Percentiles rank a stretch among this genome's conserved stretches.
These are phyloP conservation scores for Globisporangium megalacanthum DNA, from an alignment of 352 stramenopile species.

Conservation along the genomic window DNA sequence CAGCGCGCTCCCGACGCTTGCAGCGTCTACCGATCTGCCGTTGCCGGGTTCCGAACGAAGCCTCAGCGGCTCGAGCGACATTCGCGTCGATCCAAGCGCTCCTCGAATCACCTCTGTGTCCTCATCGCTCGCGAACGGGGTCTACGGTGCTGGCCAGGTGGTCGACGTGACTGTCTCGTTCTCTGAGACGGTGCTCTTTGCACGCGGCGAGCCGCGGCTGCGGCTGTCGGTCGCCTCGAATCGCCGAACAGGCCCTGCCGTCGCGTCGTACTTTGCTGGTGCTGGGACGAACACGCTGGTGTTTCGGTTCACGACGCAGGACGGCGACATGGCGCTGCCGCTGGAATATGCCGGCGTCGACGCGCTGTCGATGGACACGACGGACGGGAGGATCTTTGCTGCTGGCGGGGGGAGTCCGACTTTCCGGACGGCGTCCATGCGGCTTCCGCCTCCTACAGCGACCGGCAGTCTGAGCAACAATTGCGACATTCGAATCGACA, in stretches of 20 bases:
- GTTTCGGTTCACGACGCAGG: constrained; percentile 31
- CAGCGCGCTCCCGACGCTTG: constrained; percentile 36
- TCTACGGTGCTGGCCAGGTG: constrained; percentile 56
- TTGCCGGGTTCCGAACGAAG: constrained; percentile 34
- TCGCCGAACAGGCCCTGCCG: background rate
- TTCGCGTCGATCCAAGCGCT: constrained; percentile 40
- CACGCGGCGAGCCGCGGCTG: constrained; percentile 21
- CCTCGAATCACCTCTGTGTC: constrained; percentile 45
- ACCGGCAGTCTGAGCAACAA: constrained; percentile 58
- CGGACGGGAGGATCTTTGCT: constrained; percentile 18
- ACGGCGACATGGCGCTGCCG: constrained; percentile 52
- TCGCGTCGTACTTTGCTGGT: constrained; percentile 33
- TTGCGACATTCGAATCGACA: constrained; percentile 64
- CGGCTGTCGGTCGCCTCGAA: constrained; percentile 28
- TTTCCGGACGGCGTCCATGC: constrained; percentile 32
- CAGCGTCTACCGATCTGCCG: constrained; percentile 33
- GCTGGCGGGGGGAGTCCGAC: constrained; percentile 10
- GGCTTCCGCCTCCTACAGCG: constrained; percentile 30
- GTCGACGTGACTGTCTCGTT: constrained; percentile 54
- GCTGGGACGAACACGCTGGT: constrained; percentile 29
- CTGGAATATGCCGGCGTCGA: constrained; percentile 53
- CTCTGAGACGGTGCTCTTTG: constrained; percentile 36
- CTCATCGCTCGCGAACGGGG: constrained; percentile 29
- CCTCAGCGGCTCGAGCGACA: constrained; percentile 24
- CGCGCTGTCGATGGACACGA: constrained; percentile 26